Conservation (phyloP, 2,329 filamentous ascomycete species). For the Colletotrichum euphorbiae region DNA sequence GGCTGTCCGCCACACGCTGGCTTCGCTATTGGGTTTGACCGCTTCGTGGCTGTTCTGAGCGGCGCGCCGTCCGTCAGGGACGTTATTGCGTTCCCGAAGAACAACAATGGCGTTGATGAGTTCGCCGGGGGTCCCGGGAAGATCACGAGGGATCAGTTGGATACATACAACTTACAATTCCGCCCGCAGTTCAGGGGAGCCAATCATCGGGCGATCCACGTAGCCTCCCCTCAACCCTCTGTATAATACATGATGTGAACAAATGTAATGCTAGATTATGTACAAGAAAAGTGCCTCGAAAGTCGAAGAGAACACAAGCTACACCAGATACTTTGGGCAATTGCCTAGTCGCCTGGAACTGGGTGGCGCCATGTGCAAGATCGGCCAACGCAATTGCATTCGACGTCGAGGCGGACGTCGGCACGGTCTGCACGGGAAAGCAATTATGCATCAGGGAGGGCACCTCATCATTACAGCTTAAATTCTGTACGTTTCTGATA, state of each 20-base stretch:
- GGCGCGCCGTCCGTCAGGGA: slow-evolving; percentile 84
- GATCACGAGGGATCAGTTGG: slow-evolving; percentile 69
- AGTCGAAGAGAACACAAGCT: too few species aligned
- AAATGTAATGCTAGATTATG: too few species aligned
- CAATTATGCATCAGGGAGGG: not conserved
- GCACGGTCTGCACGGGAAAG: too few species aligned
- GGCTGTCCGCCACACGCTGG: slow-evolving; percentile 97
- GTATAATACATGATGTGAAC: too few species aligned
- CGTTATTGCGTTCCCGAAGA: slow-evolving; percentile 98
- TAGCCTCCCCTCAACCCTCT: too few species aligned
- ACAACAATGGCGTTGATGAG: slow-evolving; percentile 86
- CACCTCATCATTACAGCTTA: not conserved
- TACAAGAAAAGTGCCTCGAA: too few species aligned
- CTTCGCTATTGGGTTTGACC: slow-evolving; percentile 91
- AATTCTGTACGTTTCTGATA: slow-evolving; percentile 14
- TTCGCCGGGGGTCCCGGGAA: slow-evolving; percentile 82
- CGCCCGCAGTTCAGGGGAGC: not conserved
- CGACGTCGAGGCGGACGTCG: too few species aligned
- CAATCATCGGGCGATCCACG: not conserved
- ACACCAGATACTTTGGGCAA: too few species aligned
- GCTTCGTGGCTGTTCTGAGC: slow-evolving; percentile 83
- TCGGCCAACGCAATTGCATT: too few species aligned
- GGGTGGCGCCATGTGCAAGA: too few species aligned
- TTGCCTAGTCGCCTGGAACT: too few species aligned
- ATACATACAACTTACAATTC: slow-evolving; percentile 59